phyloP scores from a whole-genome alignment of 2,329 filamentous ascomycete genomes.

The Zymoseptoria passerinii region DNA sequence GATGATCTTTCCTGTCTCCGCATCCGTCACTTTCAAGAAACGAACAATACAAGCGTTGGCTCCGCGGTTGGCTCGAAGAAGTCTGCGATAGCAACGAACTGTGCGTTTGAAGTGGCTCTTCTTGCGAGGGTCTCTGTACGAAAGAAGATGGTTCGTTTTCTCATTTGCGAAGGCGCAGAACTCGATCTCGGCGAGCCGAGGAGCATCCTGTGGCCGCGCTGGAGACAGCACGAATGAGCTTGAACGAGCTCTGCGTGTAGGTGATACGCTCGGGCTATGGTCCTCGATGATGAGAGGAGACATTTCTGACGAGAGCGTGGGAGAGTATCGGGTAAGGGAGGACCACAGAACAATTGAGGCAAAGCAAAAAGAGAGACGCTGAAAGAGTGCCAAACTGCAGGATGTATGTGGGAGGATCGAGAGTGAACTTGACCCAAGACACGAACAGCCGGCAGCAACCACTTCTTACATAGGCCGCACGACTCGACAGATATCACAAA shows the following conservation, averaged over 20 bases:
- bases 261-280: conserved; percentile 7
- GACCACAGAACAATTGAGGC: background rate
- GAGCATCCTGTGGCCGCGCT: conserved; percentile 22
- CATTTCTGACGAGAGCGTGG: conserved; percentile 4
- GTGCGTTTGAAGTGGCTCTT: conserved; percentile 23
- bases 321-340: conserved; percentile 1
- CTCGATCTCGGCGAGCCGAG: conserved; percentile 34
- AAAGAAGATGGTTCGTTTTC: conserved; percentile 27
- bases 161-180: conserved; percentile 33
- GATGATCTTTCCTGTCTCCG: conserved; percentile 21
- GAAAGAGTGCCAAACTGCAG: background rate
- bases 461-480: background rate
- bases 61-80: conserved; percentile 7
- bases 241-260: conserved; percentile 11
- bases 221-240: conserved; percentile 15
- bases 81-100: conserved; percentile 14
- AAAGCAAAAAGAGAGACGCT: background rate
- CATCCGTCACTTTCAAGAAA: conserved; percentile 26
- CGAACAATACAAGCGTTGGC: background rate
- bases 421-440: background rate
- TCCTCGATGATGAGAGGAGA: conserved; percentile 15
- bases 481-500: background rate
- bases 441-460: background rate
- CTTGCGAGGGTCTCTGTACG: conserved; percentile 24
- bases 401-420: background rate